These are phyloP conservation scores for Saturnispora besseyi DNA, from an alignment of 805 yeast species.

Conservation along the genomic window DNA sequence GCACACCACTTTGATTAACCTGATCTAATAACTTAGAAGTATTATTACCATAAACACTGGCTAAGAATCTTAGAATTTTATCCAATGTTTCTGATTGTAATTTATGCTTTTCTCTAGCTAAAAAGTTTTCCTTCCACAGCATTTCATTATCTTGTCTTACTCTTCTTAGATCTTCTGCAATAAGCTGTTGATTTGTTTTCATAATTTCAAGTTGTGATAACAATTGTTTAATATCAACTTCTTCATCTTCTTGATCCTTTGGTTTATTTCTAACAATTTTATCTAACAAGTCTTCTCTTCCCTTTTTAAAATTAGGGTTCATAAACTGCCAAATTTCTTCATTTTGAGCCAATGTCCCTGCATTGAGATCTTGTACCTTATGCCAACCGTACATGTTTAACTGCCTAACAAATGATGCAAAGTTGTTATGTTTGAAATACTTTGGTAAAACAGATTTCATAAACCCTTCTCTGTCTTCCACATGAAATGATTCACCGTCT, in stretches of 20 bases:
- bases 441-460: conserved; percentile 80
- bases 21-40: conserved; percentile 32
- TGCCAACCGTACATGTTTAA: conserved; percentile 99
- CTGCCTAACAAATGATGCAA: conserved; percentile 93
- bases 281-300: conserved; percentile 76
- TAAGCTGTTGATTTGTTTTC: conserved; percentile 68
- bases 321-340: conserved; percentile 89
- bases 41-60: conserved; percentile 67
- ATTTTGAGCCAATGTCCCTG: conserved; percentile 54
- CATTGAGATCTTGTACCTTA: conserved; percentile 85
- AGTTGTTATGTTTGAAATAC: conserved; percentile 91
- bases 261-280: conserved; percentile 71
- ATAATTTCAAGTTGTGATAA: conserved; percentile 67
- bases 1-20: conserved; percentile 9
- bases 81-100: conserved; percentile 83
- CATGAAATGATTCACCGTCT: conserved; percentile 81
- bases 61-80: conserved; percentile 77
- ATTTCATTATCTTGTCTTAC: conserved; percentile 81
- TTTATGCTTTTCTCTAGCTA: conserved; percentile 76
- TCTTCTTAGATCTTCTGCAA: conserved; percentile 76
- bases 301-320: conserved; percentile 69
- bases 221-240: conserved; percentile 42
- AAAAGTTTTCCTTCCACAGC: conserved; percentile 82
- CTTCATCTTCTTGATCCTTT: conserved; percentile 34
- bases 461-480: conserved; percentile 73